Percentiles rank a stretch among this genome's conserved stretches.
Conservation (phyloP, 345 rosid genomes). For the Gossypium ekmanianum region DNA sequence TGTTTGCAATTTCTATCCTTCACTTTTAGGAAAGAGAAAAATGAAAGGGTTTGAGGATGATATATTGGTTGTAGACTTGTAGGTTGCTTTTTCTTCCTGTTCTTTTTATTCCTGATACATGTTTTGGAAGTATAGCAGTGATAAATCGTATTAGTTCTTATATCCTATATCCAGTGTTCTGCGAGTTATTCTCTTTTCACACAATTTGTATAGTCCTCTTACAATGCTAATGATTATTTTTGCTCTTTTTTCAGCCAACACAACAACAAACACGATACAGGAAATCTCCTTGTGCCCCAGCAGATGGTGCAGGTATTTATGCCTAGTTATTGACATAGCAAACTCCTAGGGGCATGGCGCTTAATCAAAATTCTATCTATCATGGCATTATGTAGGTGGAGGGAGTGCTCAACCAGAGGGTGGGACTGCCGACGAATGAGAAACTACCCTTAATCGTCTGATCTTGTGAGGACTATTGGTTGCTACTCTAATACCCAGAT, state of each 20-base stretch:
- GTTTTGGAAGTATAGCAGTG: not conserved
- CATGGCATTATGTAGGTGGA: conserved; percentile 39
- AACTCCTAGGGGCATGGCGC: not conserved
- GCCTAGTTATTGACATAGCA: not conserved
- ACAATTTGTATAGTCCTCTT: not conserved
- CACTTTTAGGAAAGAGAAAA: not conserved
- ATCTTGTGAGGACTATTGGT: conserved; percentile 27
- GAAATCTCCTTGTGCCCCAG: conserved; percentile 87
- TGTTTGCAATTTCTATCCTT: not conserved
- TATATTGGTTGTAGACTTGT: not conserved
- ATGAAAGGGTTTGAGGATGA: not conserved
- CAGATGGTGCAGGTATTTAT: conserved; percentile 76
- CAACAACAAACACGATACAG: conserved; percentile 97
- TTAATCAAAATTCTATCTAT: not conserved
- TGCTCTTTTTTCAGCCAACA: conserved; percentile 56
- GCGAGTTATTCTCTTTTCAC: not conserved
- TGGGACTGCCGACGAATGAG: conserved; percentile 38
- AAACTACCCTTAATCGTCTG: conserved; percentile 4
- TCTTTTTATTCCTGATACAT: not conserved
- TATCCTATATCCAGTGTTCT: not conserved
- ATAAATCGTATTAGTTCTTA: not conserved
- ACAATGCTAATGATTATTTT: conserved; percentile 4
- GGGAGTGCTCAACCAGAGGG: conserved; percentile 61
- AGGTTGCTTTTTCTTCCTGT: not conserved
- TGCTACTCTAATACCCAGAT: conserved; percentile 33